A percentile compares a stretch with the other conserved stretches of the same genome.
These are phyloP conservation scores for Prunus persica DNA, from an alignment of 306 rosid genomes.

Conservation along the genomic window DNA sequence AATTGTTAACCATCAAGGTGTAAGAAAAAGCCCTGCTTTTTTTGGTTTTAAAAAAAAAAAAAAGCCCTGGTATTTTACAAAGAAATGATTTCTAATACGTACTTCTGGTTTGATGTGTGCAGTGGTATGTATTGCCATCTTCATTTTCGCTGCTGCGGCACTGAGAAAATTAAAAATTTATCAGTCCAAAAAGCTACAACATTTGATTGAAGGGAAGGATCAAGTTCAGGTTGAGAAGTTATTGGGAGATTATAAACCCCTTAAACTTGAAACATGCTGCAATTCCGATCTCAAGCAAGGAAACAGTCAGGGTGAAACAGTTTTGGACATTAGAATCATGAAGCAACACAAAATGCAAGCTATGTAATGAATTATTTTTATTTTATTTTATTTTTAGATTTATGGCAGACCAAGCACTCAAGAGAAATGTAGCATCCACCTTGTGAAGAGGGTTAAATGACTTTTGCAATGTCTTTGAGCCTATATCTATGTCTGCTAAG, in stretches of 20 bases:
- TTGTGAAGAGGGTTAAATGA: too few species aligned
- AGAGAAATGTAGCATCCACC: too few species aligned
- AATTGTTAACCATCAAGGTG: too few species aligned
- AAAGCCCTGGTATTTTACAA: too few species aligned
- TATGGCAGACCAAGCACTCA: too few species aligned
- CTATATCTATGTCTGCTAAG: too few species aligned
- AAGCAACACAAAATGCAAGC: neutral
- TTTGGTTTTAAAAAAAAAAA: too few species aligned
- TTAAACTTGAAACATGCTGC: neutral
- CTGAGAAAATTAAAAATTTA: constrained; percentile 24
- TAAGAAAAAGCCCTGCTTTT: too few species aligned
- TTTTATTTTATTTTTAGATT: too few species aligned
- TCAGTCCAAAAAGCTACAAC: constrained; percentile 17
- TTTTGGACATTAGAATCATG: neutral
- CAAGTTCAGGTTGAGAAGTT: constrained; percentile 30
- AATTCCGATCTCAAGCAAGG: neutral
- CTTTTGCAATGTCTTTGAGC: too few species aligned
- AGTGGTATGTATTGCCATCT: constrained; percentile 39
- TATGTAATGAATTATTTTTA: neutral
- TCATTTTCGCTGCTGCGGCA: constrained; percentile 20
- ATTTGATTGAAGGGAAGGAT: constrained; percentile 24
- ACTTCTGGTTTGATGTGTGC: constrained; percentile 19
- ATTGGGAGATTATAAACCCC: constrained; percentile 19
- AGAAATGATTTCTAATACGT: neutral
- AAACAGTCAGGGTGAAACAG: neutral